Evolutionary conservation across 352 stramenopile species (phyloP), one percentile per base, ranked within the genome.

Genomic region (Aphanomyces invadans): DNA sequence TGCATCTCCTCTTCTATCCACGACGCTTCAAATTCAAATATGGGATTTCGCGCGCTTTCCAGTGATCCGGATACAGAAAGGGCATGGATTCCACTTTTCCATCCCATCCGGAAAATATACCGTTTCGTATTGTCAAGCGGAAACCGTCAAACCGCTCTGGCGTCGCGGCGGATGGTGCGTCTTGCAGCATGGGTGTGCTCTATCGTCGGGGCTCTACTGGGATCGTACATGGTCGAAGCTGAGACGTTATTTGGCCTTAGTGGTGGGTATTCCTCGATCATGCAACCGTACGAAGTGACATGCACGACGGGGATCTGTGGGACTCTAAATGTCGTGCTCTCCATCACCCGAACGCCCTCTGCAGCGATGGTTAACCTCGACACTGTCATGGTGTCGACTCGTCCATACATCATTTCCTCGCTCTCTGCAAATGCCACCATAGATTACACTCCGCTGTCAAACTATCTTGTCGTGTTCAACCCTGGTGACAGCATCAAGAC

Each of bases 321-420:
- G 23, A 73, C 56, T 3, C 42, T 36, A 29, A 52, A 45, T 26
- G 55, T 86, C 19, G 29, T 68, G n/a, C 63, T 86, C 7, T 67
- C 55, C 25, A 44, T 86, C n/a, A 54, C 70, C 4, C 74, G 76
- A 2, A 72, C 71, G 1, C 71, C 70, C 15, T 42, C 36, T 23
- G 70, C 73, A 12, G 21, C 77, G 2, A 69, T 62, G 1, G 26
- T 48, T 3, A 75, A 66, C 1, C 70, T 57, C 19, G 49, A 75
- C 12, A 78, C 70, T 2, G 76, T 82, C 10, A 61, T 70, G 12
- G 69, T 86, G 1, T 78, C 78, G 0, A 83, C 78, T 15, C 61
- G 71, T 19, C 48, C 62, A 2, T 45, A 71, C 0, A 73, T 42
- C 4, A 53, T 61, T 21, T 10, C 46, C 17, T 32, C 63, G 2